Conservation (phyloP, 164 flowering plant genomes). For the Buxus sempervirens region DNA sequence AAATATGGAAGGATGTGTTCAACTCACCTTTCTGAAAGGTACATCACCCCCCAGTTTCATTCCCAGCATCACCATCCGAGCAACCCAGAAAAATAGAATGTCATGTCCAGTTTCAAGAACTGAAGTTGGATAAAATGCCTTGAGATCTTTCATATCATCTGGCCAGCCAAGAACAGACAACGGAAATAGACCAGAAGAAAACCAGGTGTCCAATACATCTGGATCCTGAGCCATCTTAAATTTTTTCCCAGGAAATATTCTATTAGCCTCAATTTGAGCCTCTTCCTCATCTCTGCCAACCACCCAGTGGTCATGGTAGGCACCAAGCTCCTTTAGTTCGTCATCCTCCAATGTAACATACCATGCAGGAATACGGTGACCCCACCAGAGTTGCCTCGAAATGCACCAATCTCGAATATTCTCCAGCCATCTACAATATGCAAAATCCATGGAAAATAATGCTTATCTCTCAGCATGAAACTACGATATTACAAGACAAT, state of each 20-base stretch:
- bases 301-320: constrained; percentile 82
- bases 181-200: constrained; percentile 95
- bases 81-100: constrained; percentile 97
- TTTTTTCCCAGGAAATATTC: constrained; percentile 52
- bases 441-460: not conserved
- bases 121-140: constrained; percentile 84
- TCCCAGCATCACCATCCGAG: constrained; percentile 96
- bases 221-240: constrained; percentile 84
- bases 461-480: not conserved
- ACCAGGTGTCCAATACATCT: constrained; percentile 94
- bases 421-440: constrained; percentile 81
- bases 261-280: constrained; percentile 56
- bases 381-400: constrained; percentile 99
- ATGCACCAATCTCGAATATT: constrained; percentile 98
- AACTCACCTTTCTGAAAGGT: constrained; percentile 77
- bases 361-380: constrained; percentile 97
- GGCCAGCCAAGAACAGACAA: constrained; percentile 97
- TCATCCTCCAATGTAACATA: constrained; percentile 82
- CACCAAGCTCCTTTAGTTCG: constrained; percentile 66
- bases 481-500: not conserved
- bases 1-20: not conserved
- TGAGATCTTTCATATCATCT: constrained; percentile 74
- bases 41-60: constrained; percentile 89
- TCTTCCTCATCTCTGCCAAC: constrained; percentile 77
- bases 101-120: constrained; percentile 98